These are phyloP conservation scores for Phytophthora boehmeriae DNA, from an alignment of 352 stramenopile genomes.

Conservation along the genomic window DNA sequence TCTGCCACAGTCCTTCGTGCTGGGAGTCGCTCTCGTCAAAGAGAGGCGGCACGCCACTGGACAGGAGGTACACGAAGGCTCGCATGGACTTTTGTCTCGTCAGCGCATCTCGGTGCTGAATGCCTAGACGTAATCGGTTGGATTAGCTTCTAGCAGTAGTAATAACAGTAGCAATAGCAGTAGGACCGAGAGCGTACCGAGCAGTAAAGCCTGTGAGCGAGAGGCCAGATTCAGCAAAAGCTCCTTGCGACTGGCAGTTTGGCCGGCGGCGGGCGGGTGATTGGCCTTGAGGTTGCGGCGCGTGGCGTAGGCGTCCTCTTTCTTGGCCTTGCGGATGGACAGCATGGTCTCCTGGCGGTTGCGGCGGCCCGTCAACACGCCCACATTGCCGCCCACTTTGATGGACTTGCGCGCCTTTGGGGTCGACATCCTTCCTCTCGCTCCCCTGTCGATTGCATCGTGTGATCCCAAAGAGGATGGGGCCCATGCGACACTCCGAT, in stretches of 20 bases:
- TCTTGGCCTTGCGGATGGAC: conserved; percentile 89
- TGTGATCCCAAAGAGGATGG: too few species aligned
- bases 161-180: too few species aligned
- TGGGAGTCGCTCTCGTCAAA: conserved; percentile 87
- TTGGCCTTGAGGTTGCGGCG: conserved; percentile 87
- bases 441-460: too few species aligned
- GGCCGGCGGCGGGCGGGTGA: conserved; percentile 45
- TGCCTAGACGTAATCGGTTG: conserved; percentile 48
- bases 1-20: conserved; percentile 80
- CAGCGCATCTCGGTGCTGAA: conserved; percentile 75
- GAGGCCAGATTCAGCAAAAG: conserved; percentile 82
- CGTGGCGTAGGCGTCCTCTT: conserved; percentile 88
- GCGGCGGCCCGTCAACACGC: conserved; percentile 77
- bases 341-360: conserved; percentile 89
- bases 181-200: conserved; percentile 40
- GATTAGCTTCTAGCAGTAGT: too few species aligned
- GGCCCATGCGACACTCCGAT: too few species aligned
- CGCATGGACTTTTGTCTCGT: conserved; percentile 87
- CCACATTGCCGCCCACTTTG: conserved; percentile 69
- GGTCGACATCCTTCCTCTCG: conserved; percentile 36
- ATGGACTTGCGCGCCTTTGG: conserved; percentile 71
- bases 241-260: conserved; percentile 63
- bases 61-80: conserved; percentile 87
- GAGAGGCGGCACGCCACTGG: conserved; percentile 81
- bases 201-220: conserved; percentile 76